Percentiles rank a stretch among this genome's conserved stretches.
These are phyloP conservation scores for Leptodermis oblonga DNA, from an alignment of 257 asterid species.

Conservation along the genomic window DNA sequence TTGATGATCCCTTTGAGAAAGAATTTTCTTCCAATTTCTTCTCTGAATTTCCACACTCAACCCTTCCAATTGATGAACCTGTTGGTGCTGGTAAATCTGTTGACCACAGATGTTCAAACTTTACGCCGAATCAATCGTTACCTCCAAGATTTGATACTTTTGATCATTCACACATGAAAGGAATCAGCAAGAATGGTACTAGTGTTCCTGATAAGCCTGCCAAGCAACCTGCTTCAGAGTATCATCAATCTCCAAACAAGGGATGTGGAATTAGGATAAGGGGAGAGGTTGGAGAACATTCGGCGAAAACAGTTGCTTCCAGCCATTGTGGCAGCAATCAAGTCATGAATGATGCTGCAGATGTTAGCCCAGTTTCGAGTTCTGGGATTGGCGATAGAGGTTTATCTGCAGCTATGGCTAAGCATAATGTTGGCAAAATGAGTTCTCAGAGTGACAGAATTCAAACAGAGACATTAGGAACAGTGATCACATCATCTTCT, in stretches of 20 bases:
- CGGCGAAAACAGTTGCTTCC: constrained; percentile 52
- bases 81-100: constrained; percentile 17
- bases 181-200: constrained; percentile 10
- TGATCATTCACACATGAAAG: constrained; percentile 10
- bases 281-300: constrained; percentile 30
- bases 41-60: constrained; percentile 40
- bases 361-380: constrained; percentile 41
- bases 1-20: constrained; percentile 64
- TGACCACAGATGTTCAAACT: constrained; percentile 12
- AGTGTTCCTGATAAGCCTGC: constrained; percentile 12
- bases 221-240: constrained; percentile 15
- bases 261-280: constrained; percentile 11
- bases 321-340: constrained; percentile 85
- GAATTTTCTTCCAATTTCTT: constrained; percentile 53
- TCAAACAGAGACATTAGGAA: constrained; percentile 40
- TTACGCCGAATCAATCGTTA: constrained; percentile 27
- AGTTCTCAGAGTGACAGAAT: constrained; percentile 32
- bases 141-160: constrained; percentile 40
- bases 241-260: constrained; percentile 3
- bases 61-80: constrained; percentile 14
- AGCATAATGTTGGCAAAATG: constrained; percentile 26
- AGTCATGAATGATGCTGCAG: constrained; percentile 33
- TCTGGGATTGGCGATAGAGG: constrained; percentile 26
- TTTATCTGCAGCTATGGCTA: constrained; percentile 22
- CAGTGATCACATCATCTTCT: constrained; percentile 47